Percentiles rank a stretch among this genome's conserved stretches.
Conservation (phyloP, 495 filamentous ascomycete genomes). For the Zalerion maritima region DNA sequence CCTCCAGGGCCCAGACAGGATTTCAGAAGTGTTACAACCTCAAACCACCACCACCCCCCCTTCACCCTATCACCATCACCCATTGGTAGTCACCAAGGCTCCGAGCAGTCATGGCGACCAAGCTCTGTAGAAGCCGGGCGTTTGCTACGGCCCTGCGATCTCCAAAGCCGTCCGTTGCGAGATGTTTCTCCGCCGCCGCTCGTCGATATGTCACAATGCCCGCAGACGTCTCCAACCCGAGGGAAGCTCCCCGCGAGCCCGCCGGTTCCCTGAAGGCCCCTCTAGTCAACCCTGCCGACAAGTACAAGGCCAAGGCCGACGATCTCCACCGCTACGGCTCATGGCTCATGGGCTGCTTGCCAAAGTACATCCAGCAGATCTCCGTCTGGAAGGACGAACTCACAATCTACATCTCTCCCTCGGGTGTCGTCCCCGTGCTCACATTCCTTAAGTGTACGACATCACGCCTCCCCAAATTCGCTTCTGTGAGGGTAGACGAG, state of each 20-base stretch:
- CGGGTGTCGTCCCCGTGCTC: conserved; percentile 80
- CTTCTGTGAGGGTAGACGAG: conserved; percentile 2
- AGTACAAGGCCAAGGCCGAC: conserved; percentile 71
- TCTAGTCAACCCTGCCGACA: conserved; percentile 83
- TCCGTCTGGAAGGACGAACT: conserved; percentile 99
- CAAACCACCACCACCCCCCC: too few species aligned
- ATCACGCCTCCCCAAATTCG: not conserved
- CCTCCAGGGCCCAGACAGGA: too few species aligned
- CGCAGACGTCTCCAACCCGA: conserved; percentile 52
- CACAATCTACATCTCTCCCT: conserved; percentile 77
- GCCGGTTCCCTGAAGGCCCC: conserved; percentile 52
- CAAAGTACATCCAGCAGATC: conserved; percentile 98
- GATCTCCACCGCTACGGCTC: conserved; percentile 83
- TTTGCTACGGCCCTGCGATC: conserved; percentile 45
- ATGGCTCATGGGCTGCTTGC: conserved; percentile 90
- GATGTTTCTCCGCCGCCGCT: conserved; percentile 42
- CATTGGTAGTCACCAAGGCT: too few species aligned
- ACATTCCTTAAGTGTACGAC: conserved; percentile 72
- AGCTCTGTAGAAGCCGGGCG: conserved; percentile 47
- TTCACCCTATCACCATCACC: too few species aligned
- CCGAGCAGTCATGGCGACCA: conserved; percentile 48
- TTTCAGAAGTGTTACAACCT: too few species aligned
- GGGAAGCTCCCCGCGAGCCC: conserved; percentile 40
- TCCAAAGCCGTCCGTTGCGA: conserved; percentile 29
- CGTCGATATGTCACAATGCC: conserved; percentile 36